Percentiles rank a stretch among this genome's conserved stretches.
Conservation (phyloP, 2,329 filamentous ascomycete species). For the Fusarium sp. region DNA sequence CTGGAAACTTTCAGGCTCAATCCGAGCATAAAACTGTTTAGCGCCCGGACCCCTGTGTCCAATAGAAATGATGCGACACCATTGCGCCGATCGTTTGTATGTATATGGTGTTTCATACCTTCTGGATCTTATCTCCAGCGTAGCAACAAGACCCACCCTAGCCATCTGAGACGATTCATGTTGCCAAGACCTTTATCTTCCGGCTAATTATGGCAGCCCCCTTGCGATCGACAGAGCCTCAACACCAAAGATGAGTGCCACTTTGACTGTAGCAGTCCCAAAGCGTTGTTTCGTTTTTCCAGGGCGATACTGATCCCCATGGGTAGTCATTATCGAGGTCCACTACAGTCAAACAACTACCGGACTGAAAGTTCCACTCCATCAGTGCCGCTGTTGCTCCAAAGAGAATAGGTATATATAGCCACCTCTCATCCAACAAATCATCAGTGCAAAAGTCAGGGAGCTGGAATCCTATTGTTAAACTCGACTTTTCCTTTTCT, state of each 20-base stretch:
- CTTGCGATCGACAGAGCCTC: background rate
- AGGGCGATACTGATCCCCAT: background rate
- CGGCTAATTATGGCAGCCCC: background rate
- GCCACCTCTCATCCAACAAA: background rate
- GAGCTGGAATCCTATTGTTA: constrained; percentile 9
- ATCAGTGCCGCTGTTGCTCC: background rate
- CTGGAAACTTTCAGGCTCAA: background rate
- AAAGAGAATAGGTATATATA: background rate
- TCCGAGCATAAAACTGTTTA: background rate
- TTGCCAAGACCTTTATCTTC: background rate
- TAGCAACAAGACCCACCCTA: background rate
- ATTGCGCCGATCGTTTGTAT: background rate
- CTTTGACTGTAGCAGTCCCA: background rate
- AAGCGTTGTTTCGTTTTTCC: background rate
- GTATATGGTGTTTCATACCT: background rate
- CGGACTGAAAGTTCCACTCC: background rate
- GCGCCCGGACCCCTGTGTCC: background rate
- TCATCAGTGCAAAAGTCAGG: background rate
- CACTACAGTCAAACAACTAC: background rate
- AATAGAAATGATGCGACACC: background rate
- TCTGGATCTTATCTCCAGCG: background rate
- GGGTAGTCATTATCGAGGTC: background rate
- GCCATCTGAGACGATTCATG: background rate
- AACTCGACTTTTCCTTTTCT: background rate
- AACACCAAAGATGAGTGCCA: background rate